Evolutionary conservation across 1,139 yeast genomes (phyloP).

Genomic region (Saccharomyces hybrid): DNA sequence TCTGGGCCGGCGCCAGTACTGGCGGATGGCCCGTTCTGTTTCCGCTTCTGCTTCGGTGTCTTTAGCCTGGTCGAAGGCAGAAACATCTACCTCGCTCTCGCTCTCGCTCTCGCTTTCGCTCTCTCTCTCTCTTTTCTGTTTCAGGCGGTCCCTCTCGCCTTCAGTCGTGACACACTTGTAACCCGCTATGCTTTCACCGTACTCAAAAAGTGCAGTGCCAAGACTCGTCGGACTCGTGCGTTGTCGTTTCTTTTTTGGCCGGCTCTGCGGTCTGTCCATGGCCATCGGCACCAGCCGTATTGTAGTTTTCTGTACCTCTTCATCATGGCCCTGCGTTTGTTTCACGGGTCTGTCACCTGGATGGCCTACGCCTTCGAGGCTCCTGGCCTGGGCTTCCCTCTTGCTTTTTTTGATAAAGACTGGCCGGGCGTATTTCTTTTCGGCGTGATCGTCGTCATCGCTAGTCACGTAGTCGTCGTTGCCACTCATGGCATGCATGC

Average conservation of each 20-base stretch:
- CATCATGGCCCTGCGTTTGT: background rate
- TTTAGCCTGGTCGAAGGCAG: background rate
- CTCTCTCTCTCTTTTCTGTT: background rate
- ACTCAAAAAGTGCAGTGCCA: constrained; percentile 3
- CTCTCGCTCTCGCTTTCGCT: background rate
- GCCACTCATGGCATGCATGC: background rate
- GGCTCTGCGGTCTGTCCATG: background rate
- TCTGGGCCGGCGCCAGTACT: background rate
- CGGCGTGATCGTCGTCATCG: background rate
- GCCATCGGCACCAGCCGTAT: background rate
- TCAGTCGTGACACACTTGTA: constrained; percentile 4
- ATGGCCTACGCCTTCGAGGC: background rate
- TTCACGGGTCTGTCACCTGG: background rate
- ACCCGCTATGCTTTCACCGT: constrained; percentile 8
- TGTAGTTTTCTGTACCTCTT: background rate
- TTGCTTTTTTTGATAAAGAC: background rate
- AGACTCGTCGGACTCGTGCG: background rate
- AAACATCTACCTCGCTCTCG: background rate
- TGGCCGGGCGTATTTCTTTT: background rate
- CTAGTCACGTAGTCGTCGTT: background rate
- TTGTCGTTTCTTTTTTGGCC: background rate
- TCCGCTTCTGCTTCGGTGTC: background rate
- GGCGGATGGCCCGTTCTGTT: background rate
- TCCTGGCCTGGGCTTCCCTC: background rate
- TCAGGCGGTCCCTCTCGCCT: background rate